Evolutionary conservation across 2,329 filamentous ascomycete species (phyloP), one percentile per base, ranked within the genome.

Genomic region (Hymenoscyphus scutula): DNA sequence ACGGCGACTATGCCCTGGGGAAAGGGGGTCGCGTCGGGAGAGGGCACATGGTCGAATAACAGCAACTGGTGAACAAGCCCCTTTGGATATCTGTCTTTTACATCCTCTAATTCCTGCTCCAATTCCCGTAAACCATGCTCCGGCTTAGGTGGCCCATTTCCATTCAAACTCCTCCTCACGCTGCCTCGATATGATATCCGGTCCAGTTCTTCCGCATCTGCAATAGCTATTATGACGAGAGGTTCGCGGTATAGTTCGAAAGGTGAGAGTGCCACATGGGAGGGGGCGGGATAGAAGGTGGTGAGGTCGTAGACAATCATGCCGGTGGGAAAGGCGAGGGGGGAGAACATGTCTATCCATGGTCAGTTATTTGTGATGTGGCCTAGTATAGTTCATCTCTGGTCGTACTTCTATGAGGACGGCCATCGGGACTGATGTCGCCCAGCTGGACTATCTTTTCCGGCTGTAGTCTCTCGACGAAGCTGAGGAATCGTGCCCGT

Each of bases 201-300:
- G 63, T 81, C 77, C 29, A 91, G 81, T 75, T 96, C 91, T 48
- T 79, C 77, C 56, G 90, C 92, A 76, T 98, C 94, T 17, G 91
- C 90, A 63, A 98, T 81, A 2, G 91, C 94, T 65, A 99, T 84
- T 29, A 98, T 82, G 58, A 90, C 85, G 60, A 97, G 81, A 8
- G 92, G 89, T 74, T 96, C 91, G 70, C 93, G 85, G 75, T 91
- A 96, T 53, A 94, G 81, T 75, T 99, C 95, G 79, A 97, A 97
- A 0, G 95, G 93, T 41, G 89, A 89, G 48, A 96, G 79, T 23
- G 91, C 84, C 53, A 91, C 80, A 73, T 96, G 91, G 34, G 91
- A 91, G 34, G 87, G 83, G n/a, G 90, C 87, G 27, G 92, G 89
- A 61, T 89, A 81, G 71, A 92, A 89, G 64, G 90, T 92, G 62